Conservation (phyloP, 2,329 filamentous ascomycete species). For the Scleromitrula shiraiana region DNA sequence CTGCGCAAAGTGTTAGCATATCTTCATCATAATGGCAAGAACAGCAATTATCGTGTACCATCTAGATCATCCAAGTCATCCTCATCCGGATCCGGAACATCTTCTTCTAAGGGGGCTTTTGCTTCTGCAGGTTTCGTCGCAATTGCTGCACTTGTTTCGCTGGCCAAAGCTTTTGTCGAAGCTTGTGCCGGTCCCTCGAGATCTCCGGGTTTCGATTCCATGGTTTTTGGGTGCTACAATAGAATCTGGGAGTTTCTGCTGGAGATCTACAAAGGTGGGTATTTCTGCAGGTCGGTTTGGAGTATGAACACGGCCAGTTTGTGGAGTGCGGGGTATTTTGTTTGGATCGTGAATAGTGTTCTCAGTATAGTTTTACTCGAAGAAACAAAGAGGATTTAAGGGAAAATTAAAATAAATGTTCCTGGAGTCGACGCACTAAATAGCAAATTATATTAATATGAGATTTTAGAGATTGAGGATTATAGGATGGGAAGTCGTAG, state of each 20-base stretch:
- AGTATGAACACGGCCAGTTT: slow-evolving; percentile 1
- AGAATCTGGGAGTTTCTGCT: slow-evolving; percentile 2
- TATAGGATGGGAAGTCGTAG: background rate
- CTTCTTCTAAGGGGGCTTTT: slow-evolving; percentile 22
- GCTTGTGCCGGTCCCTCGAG: slow-evolving; percentile 14
- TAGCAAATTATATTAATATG: background rate
- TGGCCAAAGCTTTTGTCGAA: slow-evolving; percentile 12
- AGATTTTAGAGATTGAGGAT: background rate
- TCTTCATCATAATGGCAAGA: background rate
- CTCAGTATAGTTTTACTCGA: background rate
- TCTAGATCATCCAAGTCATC: slow-evolving; percentile 90
- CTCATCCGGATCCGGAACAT: slow-evolving; percentile 82
- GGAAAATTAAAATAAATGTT: background rate
- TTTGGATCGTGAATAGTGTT: background rate
- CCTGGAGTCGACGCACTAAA: no score
- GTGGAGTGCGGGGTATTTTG: slow-evolving; percentile 9
- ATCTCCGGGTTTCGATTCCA: slow-evolving; percentile 22
- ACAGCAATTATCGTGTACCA: slow-evolving; percentile 41
- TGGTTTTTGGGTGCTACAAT: slow-evolving; percentile 6
- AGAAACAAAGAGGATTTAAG: background rate
- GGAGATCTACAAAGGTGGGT: slow-evolving; percentile 7
- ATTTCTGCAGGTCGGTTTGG: slow-evolving; percentile 1
- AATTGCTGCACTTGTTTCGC: slow-evolving; percentile 12
- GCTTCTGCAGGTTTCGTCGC: slow-evolving; percentile 6
- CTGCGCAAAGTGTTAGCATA: slow-evolving; percentile 36